These are phyloP conservation scores for Ilex asprella DNA, from an alignment of 257 asterid species.

Conservation along the genomic window DNA sequence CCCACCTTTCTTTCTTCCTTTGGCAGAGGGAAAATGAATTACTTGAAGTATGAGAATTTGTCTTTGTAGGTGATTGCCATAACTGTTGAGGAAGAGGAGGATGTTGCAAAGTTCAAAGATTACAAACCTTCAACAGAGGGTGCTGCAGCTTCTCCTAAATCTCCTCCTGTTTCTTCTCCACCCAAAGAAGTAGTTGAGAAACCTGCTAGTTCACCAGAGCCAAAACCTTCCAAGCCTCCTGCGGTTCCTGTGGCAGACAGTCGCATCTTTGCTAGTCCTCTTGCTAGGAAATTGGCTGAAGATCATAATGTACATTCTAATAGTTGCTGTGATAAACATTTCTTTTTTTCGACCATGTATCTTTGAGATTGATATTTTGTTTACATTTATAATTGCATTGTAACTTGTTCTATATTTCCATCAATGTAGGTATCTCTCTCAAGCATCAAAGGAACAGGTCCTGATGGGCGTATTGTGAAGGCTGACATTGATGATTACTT, in stretches of 20 bases:
- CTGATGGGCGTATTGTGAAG: slow-evolving; percentile 89
- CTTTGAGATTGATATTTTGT: neutral
- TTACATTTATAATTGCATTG: neutral
- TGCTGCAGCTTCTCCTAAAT: slow-evolving; percentile 44
- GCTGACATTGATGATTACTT: slow-evolving; percentile 91
- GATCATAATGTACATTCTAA: slow-evolving; percentile 54
- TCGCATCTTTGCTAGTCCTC: slow-evolving; percentile 91
- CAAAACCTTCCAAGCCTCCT: slow-evolving; percentile 54
- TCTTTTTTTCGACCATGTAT: neutral
- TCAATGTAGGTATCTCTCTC: slow-evolving; percentile 64
- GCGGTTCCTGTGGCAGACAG: slow-evolving; percentile 47
- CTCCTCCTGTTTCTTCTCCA: slow-evolving; percentile 59
- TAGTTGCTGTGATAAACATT: neutral
- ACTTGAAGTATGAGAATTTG: neutral
- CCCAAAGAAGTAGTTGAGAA: slow-evolving; percentile 52
- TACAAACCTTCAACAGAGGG: slow-evolving; percentile 60
- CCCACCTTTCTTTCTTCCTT: too few species aligned
- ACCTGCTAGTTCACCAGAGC: slow-evolving; percentile 53
- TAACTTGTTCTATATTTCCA: slow-evolving; percentile 9
- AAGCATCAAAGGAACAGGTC: slow-evolving; percentile 89
- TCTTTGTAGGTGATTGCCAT: slow-evolving; percentile 58
- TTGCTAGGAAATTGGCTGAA: slow-evolving; percentile 84
- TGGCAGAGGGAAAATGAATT: too few species aligned
- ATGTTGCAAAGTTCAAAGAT: slow-evolving; percentile 66
- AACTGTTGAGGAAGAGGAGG: slow-evolving; percentile 93